A percentile compares a stretch with the other conserved stretches of the same genome.
Evolutionary conservation across 2,329 filamentous ascomycete genomes (phyloP).

Genomic region (Xylariales sp.): DNA sequence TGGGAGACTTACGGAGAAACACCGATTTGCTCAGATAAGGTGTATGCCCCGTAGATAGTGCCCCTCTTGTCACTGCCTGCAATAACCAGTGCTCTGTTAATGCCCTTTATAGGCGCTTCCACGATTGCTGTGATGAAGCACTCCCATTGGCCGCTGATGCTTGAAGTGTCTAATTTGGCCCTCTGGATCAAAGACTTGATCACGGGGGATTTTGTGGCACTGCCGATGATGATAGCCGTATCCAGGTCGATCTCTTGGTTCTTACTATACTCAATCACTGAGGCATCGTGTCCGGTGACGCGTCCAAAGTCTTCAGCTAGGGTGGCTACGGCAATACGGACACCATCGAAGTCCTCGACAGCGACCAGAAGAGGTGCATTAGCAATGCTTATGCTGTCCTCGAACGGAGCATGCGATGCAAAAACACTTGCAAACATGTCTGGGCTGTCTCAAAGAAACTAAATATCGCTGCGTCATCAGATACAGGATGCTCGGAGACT

Average conservation of each 20-base stretch:
- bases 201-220: conserved; percentile 58
- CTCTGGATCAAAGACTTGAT: conserved; percentile 54
- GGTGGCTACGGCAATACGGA: conserved; percentile 63
- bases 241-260: too few species aligned
- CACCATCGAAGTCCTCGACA: conserved; percentile 64
- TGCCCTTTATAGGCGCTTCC: conserved; percentile 50
- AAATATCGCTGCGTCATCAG: too few species aligned
- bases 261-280: too few species aligned
- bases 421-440: too few species aligned
- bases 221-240: conserved; percentile 63
- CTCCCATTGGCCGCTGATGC: conserved; percentile 64
- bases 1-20: too few species aligned
- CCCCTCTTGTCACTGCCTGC: conserved; percentile 55
- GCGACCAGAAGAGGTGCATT: too few species aligned
- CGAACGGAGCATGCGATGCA: too few species aligned
- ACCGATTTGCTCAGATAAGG: conserved; percentile 68
- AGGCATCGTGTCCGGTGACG: too few species aligned
- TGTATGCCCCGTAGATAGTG: conserved; percentile 67
- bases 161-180: conserved; percentile 52
- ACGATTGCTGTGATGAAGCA: conserved; percentile 59
- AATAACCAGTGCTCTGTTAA: conserved; percentile 58
- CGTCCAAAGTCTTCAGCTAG: conserved; percentile 65
- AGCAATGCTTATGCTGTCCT: too few species aligned
- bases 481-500: too few species aligned
- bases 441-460: too few species aligned